Percentiles rank a stretch among this genome's conserved stretches.
phyloP scores from a whole-genome alignment of 2,329 filamentous ascomycete species.

The Capronia americana region DNA sequence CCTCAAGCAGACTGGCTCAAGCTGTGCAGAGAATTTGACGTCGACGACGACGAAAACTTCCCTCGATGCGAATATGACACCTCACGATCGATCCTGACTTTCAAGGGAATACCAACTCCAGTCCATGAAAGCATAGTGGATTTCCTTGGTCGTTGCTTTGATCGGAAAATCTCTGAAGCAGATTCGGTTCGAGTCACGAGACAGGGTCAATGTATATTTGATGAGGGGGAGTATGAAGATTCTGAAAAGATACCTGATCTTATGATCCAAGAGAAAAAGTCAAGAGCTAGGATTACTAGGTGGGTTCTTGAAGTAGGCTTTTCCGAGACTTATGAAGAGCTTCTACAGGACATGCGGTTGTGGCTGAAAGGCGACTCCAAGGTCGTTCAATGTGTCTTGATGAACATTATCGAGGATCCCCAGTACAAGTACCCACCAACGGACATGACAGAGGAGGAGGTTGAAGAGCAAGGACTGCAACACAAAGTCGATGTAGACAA shows the following conservation, averaged over 20 bases:
- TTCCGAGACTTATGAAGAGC: constrained; percentile 1
- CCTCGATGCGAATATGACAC: constrained; percentile 3
- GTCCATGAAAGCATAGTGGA: neutral
- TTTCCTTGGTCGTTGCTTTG: neutral
- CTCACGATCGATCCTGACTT: neutral
- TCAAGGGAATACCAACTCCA: neutral
- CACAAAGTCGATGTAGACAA: neutral
- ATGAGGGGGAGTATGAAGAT: neutral
- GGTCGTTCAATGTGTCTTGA: neutral
- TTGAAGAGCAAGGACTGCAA: neutral
- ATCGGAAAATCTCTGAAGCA: neutral
- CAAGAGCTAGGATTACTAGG: neutral
- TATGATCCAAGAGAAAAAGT: neutral
- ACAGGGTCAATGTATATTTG: neutral
- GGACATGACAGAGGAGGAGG: neutral
- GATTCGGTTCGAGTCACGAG: neutral
- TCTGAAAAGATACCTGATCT: constrained; percentile 1
- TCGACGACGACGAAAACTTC: neutral
- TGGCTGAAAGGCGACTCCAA: neutral
- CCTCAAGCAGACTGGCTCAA: constrained; percentile 2
- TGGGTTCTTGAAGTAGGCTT: constrained; percentile 16
- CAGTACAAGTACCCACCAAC: neutral
- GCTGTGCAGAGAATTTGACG: neutral
- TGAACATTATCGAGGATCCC: constrained; percentile 5
- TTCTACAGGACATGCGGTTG: neutral